Percentiles rank a stretch among this genome's conserved stretches.
Evolutionary conservation across 2,329 filamentous ascomycete species (phyloP).

Genomic region (Helotiales sp.): DNA sequence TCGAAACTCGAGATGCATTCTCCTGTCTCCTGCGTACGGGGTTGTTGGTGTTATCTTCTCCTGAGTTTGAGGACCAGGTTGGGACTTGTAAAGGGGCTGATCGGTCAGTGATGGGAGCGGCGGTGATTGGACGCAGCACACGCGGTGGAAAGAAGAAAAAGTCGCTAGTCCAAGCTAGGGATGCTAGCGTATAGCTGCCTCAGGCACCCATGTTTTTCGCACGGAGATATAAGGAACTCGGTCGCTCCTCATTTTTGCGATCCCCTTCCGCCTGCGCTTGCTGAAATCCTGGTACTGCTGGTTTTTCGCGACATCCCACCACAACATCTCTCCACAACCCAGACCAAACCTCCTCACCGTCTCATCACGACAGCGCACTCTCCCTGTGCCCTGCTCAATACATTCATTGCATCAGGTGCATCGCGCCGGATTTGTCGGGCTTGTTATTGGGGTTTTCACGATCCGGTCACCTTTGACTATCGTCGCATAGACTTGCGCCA

Average conservation of each 20-base stretch:
- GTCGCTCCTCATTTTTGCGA: constrained; percentile 15
- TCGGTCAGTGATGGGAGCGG: neutral
- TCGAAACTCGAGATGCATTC: neutral
- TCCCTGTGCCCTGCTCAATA: constrained; percentile 28
- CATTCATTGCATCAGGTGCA: constrained; percentile 30
- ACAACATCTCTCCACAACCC: constrained; percentile 5
- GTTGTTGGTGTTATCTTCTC: neutral
- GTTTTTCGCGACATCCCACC: constrained; percentile 12
- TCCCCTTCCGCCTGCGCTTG: constrained; percentile 18
- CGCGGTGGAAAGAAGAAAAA: constrained; percentile 2
- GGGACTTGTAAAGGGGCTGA: neutral
- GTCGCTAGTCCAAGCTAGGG: neutral
- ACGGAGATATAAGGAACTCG: constrained; percentile 19
- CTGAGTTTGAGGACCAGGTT: neutral
- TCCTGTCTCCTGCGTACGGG: neutral
- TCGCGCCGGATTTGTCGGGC: constrained; percentile 10
- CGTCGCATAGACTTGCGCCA: constrained; percentile 2
- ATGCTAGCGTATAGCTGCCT: neutral
- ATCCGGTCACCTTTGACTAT: neutral
- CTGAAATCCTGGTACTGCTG: constrained; percentile 23
- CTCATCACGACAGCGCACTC: constrained; percentile 23
- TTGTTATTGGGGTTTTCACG: constrained; percentile 9
- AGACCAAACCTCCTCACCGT: constrained; percentile 5
- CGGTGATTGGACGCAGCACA: neutral
- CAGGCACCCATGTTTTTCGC: neutral